Percentiles rank a stretch among this genome's conserved stretches.
Evolutionary conservation across 306 rosid genomes (phyloP).

Genomic region (Trifolium fragiferum): DNA sequence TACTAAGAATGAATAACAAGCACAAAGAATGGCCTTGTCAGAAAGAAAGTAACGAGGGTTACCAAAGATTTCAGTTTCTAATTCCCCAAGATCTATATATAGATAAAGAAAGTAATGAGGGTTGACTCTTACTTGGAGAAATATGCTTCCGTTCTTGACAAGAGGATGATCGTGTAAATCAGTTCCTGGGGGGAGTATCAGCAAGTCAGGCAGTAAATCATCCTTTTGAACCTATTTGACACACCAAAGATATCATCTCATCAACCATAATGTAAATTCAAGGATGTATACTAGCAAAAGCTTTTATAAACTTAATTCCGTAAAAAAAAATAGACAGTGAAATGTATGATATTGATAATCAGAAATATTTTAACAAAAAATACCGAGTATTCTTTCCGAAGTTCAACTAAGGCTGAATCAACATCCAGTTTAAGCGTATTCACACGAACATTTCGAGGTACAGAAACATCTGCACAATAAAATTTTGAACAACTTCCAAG

Average conservation of each 20-base stretch:
- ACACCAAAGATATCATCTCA: constrained; percentile 6
- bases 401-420: constrained; percentile 64
- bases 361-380: constrained; percentile 11
- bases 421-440: constrained; percentile 84
- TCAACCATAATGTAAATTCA: constrained; percentile 1
- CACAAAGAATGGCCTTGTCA: neutral
- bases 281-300: neutral
- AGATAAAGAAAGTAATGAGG: neutral
- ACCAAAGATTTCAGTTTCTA: too few species aligned
- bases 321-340: neutral
- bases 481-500: constrained; percentile 27
- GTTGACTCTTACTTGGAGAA: constrained; percentile 76
- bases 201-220: constrained; percentile 76
- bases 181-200: constrained; percentile 82
- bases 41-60: too few species aligned
- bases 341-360: neutral
- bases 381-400: constrained; percentile 66
- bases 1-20: constrained; percentile 12
- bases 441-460: constrained; percentile 87
- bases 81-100: neutral
- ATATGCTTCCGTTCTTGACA: constrained; percentile 75
- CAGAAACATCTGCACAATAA: constrained; percentile 63
- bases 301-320: constrained; percentile 10
- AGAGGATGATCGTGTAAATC: constrained; percentile 89
- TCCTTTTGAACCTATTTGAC: constrained; percentile 73